Evolutionary conservation across 352 stramenopile genomes (phyloP).

Genomic region (Phytophthora sp.): DNA sequence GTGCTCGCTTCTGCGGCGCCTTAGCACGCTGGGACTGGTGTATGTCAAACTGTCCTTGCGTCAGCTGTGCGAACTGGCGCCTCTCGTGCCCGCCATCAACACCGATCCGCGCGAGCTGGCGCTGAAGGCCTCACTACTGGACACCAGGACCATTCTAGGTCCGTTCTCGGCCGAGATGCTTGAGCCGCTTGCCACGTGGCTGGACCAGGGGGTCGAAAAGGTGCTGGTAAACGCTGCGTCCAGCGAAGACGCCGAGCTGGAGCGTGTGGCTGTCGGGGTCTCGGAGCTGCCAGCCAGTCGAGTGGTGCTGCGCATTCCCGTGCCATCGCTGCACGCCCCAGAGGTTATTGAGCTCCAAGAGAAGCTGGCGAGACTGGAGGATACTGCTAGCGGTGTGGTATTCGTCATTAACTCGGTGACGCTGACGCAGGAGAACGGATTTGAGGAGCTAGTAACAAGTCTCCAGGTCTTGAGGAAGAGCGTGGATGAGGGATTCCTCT

Average conservation of each 20-base stretch:
- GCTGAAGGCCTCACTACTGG: conserved; percentile 53
- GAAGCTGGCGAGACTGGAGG: conserved; percentile 50
- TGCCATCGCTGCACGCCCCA: conserved; percentile 36
- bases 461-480: conserved; percentile 47
- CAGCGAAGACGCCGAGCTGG: conserved; percentile 53
- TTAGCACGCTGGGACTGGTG: conserved; percentile 57
- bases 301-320: conserved; percentile 64
- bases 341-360: conserved; percentile 31
- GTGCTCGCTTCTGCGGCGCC: conserved; percentile 39
- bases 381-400: conserved; percentile 49
- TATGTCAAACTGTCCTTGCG: conserved; percentile 41
- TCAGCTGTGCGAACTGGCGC: conserved; percentile 42
- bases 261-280: conserved; percentile 58
- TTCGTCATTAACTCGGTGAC: conserved; percentile 40
- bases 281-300: conserved; percentile 68
- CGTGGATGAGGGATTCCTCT: conserved; percentile 56
- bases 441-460: conserved; percentile 35
- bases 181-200: conserved; percentile 56
- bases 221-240: conserved; percentile 60
- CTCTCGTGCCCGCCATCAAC: conserved; percentile 24
- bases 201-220: conserved; percentile 67
- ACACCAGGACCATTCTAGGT: conserved; percentile 59
- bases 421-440: conserved; percentile 29
- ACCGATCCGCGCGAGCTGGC: conserved; percentile 35
- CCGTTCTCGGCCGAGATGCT: conserved; percentile 70